These are phyloP conservation scores for Kazachstania sp. DNA, from an alignment of 1,139 yeast species.

Conservation along the genomic window DNA sequence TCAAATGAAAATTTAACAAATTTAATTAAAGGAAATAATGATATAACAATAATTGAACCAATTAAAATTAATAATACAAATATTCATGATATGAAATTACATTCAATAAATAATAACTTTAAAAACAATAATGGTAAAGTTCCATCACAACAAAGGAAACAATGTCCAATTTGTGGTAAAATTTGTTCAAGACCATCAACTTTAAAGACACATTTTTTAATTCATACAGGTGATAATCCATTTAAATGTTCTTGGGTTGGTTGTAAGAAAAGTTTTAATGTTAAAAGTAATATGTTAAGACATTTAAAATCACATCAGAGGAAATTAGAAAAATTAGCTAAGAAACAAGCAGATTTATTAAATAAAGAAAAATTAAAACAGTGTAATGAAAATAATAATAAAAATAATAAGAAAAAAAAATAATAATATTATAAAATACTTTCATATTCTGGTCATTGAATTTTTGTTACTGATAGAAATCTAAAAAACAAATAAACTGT, in stretches of 20 bases:
- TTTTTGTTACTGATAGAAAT: too few relatives aligned
- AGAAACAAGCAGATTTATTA: not conserved
- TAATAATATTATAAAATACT: too few relatives aligned
- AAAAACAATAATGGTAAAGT: not conserved
- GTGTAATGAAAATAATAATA: not conserved
- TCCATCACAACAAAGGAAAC: constrained; percentile 9
- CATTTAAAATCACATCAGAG: constrained; percentile 55
- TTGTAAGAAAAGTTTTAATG: constrained; percentile 70
- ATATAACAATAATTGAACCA: not conserved
- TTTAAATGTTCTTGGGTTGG: constrained; percentile 62
- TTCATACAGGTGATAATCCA: constrained; percentile 87
- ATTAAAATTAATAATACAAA: too few relatives aligned
- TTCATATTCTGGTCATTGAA: too few relatives aligned
- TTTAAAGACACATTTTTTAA: constrained; percentile 69
- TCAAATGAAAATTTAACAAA: not conserved
- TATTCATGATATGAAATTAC: too few relatives aligned
- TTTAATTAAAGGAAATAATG: not conserved
- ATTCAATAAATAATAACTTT: too few relatives aligned
- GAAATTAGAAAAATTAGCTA: constrained; percentile 9
- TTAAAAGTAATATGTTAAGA: constrained; percentile 72
- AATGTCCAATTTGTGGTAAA: constrained; percentile 64
- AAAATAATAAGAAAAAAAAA: not conserved
- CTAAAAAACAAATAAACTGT: too few relatives aligned
- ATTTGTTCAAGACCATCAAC: constrained; percentile 80
- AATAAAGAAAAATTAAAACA: not conserved